Conservation (phyloP, 805 yeast genomes). For the Hanseniaspora nectarophila region DNA sequence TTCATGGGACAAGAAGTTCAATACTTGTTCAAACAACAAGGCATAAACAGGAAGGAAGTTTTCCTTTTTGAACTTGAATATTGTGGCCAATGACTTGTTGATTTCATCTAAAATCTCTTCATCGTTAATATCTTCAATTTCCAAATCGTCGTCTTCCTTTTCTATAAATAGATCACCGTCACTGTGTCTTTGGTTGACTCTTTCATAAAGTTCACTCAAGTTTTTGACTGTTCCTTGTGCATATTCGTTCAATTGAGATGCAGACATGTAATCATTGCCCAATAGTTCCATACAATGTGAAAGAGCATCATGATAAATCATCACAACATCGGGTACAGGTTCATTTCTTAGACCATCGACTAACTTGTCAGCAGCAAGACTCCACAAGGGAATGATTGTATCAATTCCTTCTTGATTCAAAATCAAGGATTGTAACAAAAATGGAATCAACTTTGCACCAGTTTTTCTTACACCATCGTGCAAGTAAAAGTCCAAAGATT, state of each 20-base stretch:
- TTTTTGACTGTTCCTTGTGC: conserved; percentile 49
- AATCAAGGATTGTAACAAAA: conserved; percentile 53
- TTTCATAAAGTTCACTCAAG: conserved; percentile 53
- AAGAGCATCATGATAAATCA: conserved; percentile 64
- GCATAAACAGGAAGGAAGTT: conserved; percentile 57
- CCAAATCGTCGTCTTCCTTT: conserved; percentile 56
- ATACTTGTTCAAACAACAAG: conserved; percentile 46
- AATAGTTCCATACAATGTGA: conserved; percentile 53
- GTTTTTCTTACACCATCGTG: conserved; percentile 90
- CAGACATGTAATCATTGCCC: conserved; percentile 51
- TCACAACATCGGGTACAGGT: conserved; percentile 71
- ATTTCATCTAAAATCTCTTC: conserved; percentile 83
- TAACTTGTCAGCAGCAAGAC: conserved; percentile 52
- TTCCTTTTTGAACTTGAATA: conserved; percentile 51
- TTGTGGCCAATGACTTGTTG: conserved; percentile 56
- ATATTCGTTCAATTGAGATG: conserved; percentile 43
- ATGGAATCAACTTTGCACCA: conserved; percentile 77
- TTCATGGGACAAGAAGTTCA: conserved; percentile 47
- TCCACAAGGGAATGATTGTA: conserved; percentile 61
- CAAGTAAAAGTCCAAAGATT: conserved; percentile 79
- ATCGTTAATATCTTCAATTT: conserved; percentile 71
- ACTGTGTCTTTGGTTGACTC: conserved; percentile 60
- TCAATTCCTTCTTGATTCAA: conserved; percentile 41
- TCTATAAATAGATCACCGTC: conserved; percentile 80
- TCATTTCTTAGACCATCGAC: conserved; percentile 59